Percentiles rank a stretch among this genome's conserved stretches.
Conservation (phyloP, 1,284 basidiomycete species). For the Bjerkandera adusta region DNA sequence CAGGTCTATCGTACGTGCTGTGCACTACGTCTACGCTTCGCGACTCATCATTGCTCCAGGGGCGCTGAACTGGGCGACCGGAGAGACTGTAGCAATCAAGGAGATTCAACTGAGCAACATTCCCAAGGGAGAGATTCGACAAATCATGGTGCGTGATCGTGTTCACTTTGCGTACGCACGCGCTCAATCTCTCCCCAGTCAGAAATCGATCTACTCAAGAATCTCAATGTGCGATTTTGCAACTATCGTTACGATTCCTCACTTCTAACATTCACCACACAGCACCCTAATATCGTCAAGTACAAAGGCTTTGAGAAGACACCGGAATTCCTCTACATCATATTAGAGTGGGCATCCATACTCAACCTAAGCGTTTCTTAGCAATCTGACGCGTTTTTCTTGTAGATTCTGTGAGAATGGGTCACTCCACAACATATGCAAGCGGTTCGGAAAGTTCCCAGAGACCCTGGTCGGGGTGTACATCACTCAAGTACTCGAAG, state of each 20-base stretch:
- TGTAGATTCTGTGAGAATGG: constrained; percentile 95
- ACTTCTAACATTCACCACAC: not conserved
- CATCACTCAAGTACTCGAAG: constrained; percentile 91
- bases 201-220: constrained; percentile 97
- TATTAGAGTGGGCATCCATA: constrained; percentile 70
- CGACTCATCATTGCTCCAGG: constrained; percentile 41
- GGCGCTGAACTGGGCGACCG: constrained; percentile 94
- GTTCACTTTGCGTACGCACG: too few relatives aligned
- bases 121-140: constrained; percentile 87
- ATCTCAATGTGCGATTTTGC: constrained; percentile 71
- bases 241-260: not conserved
- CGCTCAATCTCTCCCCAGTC: constrained; percentile 67
- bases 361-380: constrained; percentile 4
- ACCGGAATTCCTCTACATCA: constrained; percentile 92
- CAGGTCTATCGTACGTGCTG: constrained; percentile 82
- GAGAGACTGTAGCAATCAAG: constrained; percentile 95
- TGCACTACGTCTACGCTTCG: constrained; percentile 1
- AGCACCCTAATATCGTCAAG: constrained; percentile 96
- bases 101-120: constrained; percentile 93
- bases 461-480: constrained; percentile 96
- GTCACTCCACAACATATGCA: constrained; percentile 91
- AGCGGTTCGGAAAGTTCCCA: constrained; percentile 97
- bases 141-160: constrained; percentile 99
- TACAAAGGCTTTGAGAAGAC: constrained; percentile 98
- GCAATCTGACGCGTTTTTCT: constrained; percentile 1